Evolutionary conservation across 164 flowering plant species (phyloP), one percentile per base, ranked within the genome.

Genomic region (Piper betle): DNA sequence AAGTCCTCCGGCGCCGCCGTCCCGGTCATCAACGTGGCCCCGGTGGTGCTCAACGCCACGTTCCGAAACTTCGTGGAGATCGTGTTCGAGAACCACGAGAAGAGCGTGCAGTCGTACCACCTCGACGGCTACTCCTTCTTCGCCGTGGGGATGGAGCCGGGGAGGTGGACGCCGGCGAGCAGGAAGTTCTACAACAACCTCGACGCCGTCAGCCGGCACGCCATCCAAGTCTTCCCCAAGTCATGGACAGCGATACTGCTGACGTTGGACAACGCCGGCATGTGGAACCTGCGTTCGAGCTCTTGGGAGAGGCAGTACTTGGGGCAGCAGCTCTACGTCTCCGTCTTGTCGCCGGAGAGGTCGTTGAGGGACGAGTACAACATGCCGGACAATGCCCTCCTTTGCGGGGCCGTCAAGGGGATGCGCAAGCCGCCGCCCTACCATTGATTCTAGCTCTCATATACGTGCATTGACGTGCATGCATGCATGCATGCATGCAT

Each of bases 261-360:
- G 39, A 81, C 85, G 5, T 41, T 77, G 2, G 85, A 81, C 74
- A 81, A 81, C 33, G 82, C 82, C 0, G 82, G 82, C 2, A 72
- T 79, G 75, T 81, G 85, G 85, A 79, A 70, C 60, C 19, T 81
- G 56, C 70, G 85, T 64, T 73, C 79, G 5, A 53, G 54, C 16
- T 1, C 40, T 6, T 55, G 54, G 59, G 82, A 81, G 58, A 77
- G 78, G 62, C 58, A 46, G 25, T 77, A 81, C 74, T 60, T 81
- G 37, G 85, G 85, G 9, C 81, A 79, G 37, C 82, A 79, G 71
- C 61, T 81, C 55, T 81, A 81, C 71, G 0, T 81, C 38, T 77
- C 78, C 55, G 75, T 77, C 15, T 64, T 65, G 13, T 78, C 82
- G 1, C 80, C 82, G 2, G 80, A 62, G 2, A 62, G 75, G 9